Percentiles rank a stretch among this genome's conserved stretches.
phyloP scores from a whole-genome alignment of 164 flowering plant species.

The Annona cherimola region DNA sequence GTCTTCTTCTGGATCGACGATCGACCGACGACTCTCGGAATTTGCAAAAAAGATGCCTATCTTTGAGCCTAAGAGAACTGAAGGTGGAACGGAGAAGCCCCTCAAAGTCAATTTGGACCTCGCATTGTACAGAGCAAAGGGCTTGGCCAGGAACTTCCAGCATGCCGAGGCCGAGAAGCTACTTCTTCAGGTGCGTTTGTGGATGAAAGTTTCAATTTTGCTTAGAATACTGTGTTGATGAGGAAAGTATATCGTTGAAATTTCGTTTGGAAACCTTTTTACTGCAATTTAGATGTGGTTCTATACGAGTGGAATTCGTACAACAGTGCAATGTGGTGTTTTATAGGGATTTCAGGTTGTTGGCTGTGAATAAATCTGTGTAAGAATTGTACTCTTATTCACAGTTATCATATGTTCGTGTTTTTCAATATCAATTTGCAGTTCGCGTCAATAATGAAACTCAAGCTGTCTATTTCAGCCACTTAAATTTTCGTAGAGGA shows the following conservation, averaged over 20 bases:
- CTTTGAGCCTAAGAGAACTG: constrained; percentile 67
- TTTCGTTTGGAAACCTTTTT: background rate
- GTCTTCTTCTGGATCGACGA: constrained; percentile 21
- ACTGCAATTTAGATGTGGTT: background rate
- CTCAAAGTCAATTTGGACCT: constrained; percentile 71
- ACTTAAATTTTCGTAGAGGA: too few species aligned
- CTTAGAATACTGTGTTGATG: background rate
- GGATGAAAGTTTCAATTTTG: background rate
- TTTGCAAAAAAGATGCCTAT: constrained; percentile 77
- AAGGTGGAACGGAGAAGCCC: constrained; percentile 40
- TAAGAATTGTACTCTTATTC: background rate
- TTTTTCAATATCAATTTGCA: background rate
- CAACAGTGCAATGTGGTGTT: background rate
- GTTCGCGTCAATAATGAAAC: too few species aligned
- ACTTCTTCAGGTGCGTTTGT: constrained; percentile 48
- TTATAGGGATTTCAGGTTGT: background rate
- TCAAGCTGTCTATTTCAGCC: too few species aligned
- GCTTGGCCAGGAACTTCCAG: constrained; percentile 45
- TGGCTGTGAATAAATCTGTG: background rate
- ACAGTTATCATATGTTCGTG: background rate
- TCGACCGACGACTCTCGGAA: constrained; percentile 44
- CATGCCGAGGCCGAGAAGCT: constrained; percentile 57
- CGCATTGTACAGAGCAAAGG: constrained; percentile 74
- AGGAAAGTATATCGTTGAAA: background rate
- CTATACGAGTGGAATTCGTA: background rate